Percentiles rank a stretch among this genome's conserved stretches.
Evolutionary conservation across 805 yeast genomes (phyloP).

Genomic region (Citeromyces nyonsensis): DNA sequence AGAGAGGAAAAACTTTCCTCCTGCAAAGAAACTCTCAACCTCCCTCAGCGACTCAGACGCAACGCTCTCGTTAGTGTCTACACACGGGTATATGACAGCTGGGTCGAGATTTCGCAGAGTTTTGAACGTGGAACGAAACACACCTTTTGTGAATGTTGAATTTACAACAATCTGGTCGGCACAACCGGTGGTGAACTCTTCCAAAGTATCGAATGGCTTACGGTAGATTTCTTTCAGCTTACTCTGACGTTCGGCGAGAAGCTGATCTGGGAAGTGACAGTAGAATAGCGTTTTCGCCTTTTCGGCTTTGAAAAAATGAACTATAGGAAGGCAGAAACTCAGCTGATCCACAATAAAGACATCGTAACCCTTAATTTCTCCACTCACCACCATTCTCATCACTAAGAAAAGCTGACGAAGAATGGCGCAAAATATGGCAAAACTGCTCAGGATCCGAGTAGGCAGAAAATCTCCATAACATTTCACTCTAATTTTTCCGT

Average conservation of each 20-base stretch:
- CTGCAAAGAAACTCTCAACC: constrained; percentile 18
- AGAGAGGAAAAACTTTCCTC: constrained; percentile 39
- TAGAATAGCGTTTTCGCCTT: constrained; percentile 57
- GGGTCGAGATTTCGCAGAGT: constrained; percentile 22
- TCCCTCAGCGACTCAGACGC: constrained; percentile 13
- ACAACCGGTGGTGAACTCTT: constrained; percentile 61
- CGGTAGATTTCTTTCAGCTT: constrained; percentile 52
- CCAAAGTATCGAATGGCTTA: constrained; percentile 70
- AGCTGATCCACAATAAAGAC: constrained; percentile 79
- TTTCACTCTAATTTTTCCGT: constrained; percentile 38
- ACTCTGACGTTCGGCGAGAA: constrained; percentile 46
- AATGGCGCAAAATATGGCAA: constrained; percentile 72
- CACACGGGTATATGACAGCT: constrained; percentile 67
- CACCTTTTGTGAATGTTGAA: constrained; percentile 63
- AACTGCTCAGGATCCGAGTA: constrained; percentile 43
- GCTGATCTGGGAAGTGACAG: constrained; percentile 92
- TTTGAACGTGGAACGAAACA: constrained; percentile 53
- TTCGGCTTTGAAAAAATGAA: constrained; percentile 25
- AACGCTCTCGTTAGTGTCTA: constrained; percentile 22
- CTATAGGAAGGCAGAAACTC: constrained; percentile 66
- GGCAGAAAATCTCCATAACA: constrained; percentile 84
- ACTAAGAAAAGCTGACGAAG: constrained; percentile 66
- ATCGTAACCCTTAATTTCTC: constrained; percentile 40
- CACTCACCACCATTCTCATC: constrained; percentile 24
- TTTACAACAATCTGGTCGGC: constrained; percentile 81